Conservation (phyloP, 495 filamentous ascomycete genomes). For the Trichoderma orchidacearum region DNA sequence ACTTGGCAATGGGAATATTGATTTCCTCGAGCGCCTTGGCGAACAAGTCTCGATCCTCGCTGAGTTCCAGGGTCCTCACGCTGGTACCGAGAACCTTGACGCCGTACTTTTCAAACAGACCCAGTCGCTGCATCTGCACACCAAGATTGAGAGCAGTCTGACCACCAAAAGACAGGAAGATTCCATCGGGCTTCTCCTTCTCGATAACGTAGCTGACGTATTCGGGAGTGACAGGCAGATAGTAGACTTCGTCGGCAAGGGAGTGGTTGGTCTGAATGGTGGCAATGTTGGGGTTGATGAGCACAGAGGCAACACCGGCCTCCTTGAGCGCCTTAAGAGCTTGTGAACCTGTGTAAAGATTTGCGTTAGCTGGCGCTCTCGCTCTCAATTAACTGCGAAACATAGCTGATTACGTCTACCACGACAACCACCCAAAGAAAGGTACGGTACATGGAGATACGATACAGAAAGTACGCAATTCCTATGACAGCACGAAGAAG, state of each 20-base stretch:
- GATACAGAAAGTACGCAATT: too few species aligned
- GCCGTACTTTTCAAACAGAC: conserved; percentile 85
- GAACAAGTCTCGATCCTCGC: conserved; percentile 93
- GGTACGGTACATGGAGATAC: neutral
- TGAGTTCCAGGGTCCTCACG: conserved; percentile 84
- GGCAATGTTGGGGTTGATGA: conserved; percentile 98
- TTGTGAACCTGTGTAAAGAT: conserved; percentile 58
- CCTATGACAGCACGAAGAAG: conserved; percentile 4
- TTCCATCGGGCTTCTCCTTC: conserved; percentile 87
- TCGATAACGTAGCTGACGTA: conserved; percentile 96
- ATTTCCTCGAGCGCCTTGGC: conserved; percentile 81
- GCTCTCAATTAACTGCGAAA: too few species aligned
- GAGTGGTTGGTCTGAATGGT: conserved; percentile 96
- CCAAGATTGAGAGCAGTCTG: conserved; percentile 94
- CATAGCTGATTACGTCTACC: too few species aligned
- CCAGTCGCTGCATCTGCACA: conserved; percentile 94
- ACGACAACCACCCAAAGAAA: too few species aligned
- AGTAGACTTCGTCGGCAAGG: conserved; percentile 96
- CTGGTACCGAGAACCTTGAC: conserved; percentile 92
- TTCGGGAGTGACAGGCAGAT: conserved; percentile 89
- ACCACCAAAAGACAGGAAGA: conserved; percentile 93
- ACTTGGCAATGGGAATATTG: conserved; percentile 91
- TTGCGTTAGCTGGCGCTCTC: neutral
- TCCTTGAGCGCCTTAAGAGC: conserved; percentile 95
- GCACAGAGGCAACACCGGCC: conserved; percentile 85